These are phyloP conservation scores for Ceratocystiopsis brevicomis DNA, from an alignment of 2,329 filamentous ascomycete species.

Conservation along the genomic window DNA sequence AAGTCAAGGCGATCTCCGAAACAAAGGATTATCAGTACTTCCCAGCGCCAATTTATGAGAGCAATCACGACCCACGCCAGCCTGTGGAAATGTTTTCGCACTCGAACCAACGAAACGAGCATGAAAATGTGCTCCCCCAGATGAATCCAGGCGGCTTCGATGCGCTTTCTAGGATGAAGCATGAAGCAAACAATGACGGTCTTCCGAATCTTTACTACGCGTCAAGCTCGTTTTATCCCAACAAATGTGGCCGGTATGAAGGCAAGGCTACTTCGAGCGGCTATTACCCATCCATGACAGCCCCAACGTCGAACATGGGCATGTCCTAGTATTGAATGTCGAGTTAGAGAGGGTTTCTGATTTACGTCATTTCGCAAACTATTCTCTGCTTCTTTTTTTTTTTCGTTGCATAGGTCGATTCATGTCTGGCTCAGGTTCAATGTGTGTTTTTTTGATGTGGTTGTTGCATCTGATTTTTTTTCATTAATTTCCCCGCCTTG, in stretches of 20 bases:
- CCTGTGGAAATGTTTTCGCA: conserved; percentile 30
- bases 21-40: conserved; percentile 37
- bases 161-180: conserved; percentile 25
- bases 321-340: conserved; percentile 15
- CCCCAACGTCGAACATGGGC: conserved; percentile 26
- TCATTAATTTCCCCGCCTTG: no score
- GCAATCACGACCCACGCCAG: conserved; percentile 22
- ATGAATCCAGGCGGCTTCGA: conserved; percentile 8
- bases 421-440: no score
- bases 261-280: conserved; percentile 31
- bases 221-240: conserved; percentile 20
- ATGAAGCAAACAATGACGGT: conserved; percentile 23
- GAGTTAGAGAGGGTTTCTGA: no score
- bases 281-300: conserved; percentile 32
- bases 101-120: conserved; percentile 15
- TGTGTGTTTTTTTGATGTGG: no score
- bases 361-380: no score
- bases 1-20: conserved; percentile 29
- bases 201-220: conserved; percentile 30
- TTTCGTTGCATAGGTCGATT: not conserved
- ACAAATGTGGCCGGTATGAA: conserved; percentile 31
- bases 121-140: conserved; percentile 16
- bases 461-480: no score
- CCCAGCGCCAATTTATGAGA: conserved; percentile 30
- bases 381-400: not conserved